These are phyloP conservation scores for Xylaria venustula DNA, from an alignment of 495 filamentous ascomycete species.

Conservation along the genomic window DNA sequence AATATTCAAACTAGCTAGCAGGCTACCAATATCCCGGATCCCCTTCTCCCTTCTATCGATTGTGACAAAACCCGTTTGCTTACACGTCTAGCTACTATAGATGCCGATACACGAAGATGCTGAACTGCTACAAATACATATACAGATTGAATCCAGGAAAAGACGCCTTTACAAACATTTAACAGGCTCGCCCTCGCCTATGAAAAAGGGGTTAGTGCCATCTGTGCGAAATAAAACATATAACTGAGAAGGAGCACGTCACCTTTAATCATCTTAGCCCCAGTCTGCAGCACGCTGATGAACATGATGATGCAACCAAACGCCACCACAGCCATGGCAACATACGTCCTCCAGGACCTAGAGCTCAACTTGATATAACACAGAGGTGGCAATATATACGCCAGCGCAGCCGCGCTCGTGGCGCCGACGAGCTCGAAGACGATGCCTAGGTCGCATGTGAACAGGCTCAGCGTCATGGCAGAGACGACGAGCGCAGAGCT, in stretches of 20 bases:
- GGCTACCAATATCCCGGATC: too few relatives aligned
- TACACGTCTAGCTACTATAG: neutral
- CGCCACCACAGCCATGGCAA: conserved; percentile 63
- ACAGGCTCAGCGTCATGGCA: conserved; percentile 71
- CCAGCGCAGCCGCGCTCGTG: conserved; percentile 87
- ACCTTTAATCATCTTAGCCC: conserved; percentile 61
- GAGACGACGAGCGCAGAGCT: conserved; percentile 74
- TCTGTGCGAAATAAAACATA: neutral
- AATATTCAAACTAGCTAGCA: too few relatives aligned
- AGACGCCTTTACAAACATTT: conserved; percentile 27
- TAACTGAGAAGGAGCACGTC: conserved; percentile 15
- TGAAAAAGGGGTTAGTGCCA: conserved; percentile 3
- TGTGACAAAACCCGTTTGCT: neutral
- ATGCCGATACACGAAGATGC: neutral
- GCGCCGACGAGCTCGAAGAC: conserved; percentile 96
- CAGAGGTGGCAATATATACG: conserved; percentile 91
- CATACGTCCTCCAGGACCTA: conserved; percentile 70
- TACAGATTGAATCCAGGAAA: neutral
- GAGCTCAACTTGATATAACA: conserved; percentile 93
- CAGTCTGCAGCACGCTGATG: conserved; percentile 74
- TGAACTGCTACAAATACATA: conserved; percentile 18
- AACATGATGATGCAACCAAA: conserved; percentile 85
- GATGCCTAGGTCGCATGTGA: conserved; percentile 89
- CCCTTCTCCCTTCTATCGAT: neutral
- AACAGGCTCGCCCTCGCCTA: conserved; percentile 28